Percentiles rank a stretch among this genome's conserved stretches.
phyloP scores from a whole-genome alignment of 2,329 filamentous ascomycete genomes.

The Ophiostoma tasmaniense region DNA sequence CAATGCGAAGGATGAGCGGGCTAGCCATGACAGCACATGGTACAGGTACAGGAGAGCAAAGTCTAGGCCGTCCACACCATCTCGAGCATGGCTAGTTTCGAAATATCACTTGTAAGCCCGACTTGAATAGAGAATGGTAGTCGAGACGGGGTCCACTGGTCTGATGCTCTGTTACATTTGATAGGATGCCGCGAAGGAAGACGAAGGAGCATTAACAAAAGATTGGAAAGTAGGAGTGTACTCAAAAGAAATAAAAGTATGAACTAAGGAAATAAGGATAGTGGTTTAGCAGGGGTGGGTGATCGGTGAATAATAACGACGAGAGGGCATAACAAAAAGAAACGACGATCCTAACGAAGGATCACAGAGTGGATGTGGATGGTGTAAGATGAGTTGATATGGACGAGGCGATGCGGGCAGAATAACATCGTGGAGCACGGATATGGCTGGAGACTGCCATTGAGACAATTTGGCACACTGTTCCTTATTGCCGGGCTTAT shows the following conservation, averaged over 20 bases:
- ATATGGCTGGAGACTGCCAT: not conserved
- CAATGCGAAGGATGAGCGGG: not conserved
- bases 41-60: not conserved
- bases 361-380: not conserved
- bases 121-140: not conserved
- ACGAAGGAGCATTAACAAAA: not conserved
- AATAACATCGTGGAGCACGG: not conserved
- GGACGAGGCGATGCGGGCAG: not conserved
- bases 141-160: not conserved
- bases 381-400: not conserved
- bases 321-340: not conserved
- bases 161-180: not conserved
- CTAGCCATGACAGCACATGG: not conserved
- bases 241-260: no score
- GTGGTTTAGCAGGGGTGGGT: no score
- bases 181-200: not conserved
- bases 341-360: not conserved
- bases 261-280: no score
- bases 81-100: not conserved
- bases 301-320: not conserved
- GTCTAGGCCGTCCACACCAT: not conserved
- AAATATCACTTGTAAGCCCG: not conserved
- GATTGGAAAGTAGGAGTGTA: not conserved
- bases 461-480: not conserved
- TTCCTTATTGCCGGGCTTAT: not conserved